Evolutionary conservation across 345 rosid genomes (phyloP).

Genomic region (Mallotus nudiflorus): DNA sequence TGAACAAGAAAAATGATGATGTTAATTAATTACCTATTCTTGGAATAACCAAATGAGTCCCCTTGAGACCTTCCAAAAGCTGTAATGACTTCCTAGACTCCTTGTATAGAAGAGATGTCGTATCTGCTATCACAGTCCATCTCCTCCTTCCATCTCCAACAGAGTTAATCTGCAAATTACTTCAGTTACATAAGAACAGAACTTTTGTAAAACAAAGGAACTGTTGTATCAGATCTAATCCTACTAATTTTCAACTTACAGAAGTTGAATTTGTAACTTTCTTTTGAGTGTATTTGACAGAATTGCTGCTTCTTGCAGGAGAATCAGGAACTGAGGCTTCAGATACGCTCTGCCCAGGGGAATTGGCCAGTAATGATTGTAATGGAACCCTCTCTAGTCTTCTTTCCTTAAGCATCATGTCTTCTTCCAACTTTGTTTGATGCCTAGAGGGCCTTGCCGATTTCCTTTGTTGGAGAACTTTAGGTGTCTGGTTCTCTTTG

Average conservation of each 20-base stretch:
- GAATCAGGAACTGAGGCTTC: conserved; percentile 25
- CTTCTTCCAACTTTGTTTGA: conserved; percentile 39
- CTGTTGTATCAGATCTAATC: neutral
- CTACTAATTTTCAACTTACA: conserved; percentile 39
- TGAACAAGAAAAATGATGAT: neutral
- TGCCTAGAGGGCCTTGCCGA: conserved; percentile 24
- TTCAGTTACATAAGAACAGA: neutral
- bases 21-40: conserved; percentile 54
- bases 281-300: conserved; percentile 22
- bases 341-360: conserved; percentile 34
- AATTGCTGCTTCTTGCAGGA: conserved; percentile 35
- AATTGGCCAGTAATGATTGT: conserved; percentile 42
- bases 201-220: neutral
- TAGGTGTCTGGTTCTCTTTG: conserved; percentile 52
- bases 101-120: conserved; percentile 61
- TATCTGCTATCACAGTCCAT: conserved; percentile 80
- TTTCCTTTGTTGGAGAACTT: conserved; percentile 38
- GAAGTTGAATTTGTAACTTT: conserved; percentile 37
- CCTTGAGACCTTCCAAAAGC: conserved; percentile 84
- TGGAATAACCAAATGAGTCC: conserved; percentile 70
- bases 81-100: conserved; percentile 69
- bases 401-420: conserved; percentile 26
- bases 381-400: conserved; percentile 56
- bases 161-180: conserved; percentile 43
- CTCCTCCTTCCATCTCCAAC: conserved; percentile 43